A percentile compares a stretch with the other conserved stretches of the same genome.
These are phyloP conservation scores for Candida verbasci DNA, from an alignment of 805 yeast species.

Conservation along the genomic window DNA sequence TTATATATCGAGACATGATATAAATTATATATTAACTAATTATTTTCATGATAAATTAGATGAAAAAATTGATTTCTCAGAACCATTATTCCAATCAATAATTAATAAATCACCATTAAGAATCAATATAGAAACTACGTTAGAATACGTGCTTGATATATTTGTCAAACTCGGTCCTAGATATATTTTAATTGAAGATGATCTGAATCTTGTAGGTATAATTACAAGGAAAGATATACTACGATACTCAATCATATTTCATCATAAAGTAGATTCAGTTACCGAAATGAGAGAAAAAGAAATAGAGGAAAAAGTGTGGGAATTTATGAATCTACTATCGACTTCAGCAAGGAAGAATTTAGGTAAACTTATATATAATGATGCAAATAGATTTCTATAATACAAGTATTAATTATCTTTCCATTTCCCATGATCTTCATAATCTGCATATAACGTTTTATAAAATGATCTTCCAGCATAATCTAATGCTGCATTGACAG, in stretches of 20 bases:
- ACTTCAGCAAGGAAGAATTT: slow-evolving; percentile 17
- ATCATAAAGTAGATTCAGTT: slow-evolving; percentile 12
- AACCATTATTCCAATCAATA: slow-evolving; percentile 13
- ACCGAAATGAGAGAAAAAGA: slow-evolving; percentile 14
- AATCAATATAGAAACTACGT: slow-evolving; percentile 47
- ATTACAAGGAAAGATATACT: slow-evolving; percentile 82
- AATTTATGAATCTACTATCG: slow-evolving; percentile 18
- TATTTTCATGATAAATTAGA: slow-evolving; percentile 9
- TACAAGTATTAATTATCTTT: slow-evolving; percentile 40
- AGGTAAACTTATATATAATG: slow-evolving; percentile 28
- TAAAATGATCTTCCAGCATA: slow-evolving; percentile 63
- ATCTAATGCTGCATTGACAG: slow-evolving; percentile 64
- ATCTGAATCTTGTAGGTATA: slow-evolving; percentile 65
- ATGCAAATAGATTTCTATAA: slow-evolving; percentile 22
- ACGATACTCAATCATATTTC: slow-evolving; percentile 48
- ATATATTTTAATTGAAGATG: slow-evolving; percentile 55
- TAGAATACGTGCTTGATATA: slow-evolving; percentile 60
- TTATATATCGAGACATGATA: slow-evolving; percentile 39
- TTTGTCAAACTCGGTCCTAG: slow-evolving; percentile 81
- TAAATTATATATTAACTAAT: slow-evolving; percentile 23
- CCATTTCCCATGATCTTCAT: slow-evolving; percentile 81
- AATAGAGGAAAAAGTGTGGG: slow-evolving; percentile 35
- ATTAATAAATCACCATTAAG: slow-evolving; percentile 60
- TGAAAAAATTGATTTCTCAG: slow-evolving; percentile 10
- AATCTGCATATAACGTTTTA: slow-evolving; percentile 65